Base-by-base conservation (phyloP, 148 eudicot genomes). In the Chenopodium berlandieri region DNA sequence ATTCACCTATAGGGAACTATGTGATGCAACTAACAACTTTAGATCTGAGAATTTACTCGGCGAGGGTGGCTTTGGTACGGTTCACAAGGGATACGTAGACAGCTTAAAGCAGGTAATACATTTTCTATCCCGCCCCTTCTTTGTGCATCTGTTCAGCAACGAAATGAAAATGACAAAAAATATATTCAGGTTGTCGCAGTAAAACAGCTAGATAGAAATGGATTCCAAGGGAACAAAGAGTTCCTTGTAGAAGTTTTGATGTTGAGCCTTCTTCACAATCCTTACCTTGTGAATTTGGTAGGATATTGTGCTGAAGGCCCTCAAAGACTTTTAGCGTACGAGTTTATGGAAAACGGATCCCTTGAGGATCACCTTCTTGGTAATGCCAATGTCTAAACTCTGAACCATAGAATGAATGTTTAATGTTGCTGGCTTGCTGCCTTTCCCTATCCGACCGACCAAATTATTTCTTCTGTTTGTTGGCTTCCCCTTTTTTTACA, bases 11-110 rank as follows among this genome's bases (percentile, higher is more conserved):
- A 47, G 46, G 0, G 99, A 96, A 73, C 84, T 96, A 48, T 77
- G 77, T 56, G 75, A 32, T 71, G 93, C 90, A 70, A 96, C 99
- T 27, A 74, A 89, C 2, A 85, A 94, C 82, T 96, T 96, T 85
- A 78, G 81, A 16, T 40, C 83, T 31, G 84, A 87, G 0, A 82
- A 65, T 80, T 84, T 94, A 83, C 73, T 94, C 9, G 99, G 99
- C 67, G 98, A 96, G 85, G 99, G 99, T 40, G 99, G 99, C n/a
- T 96, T 96, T 67, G 99, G 99, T 14, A 88, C 89, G 77, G 99
- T 96, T 77, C 92, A 96, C 92, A 92, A 85, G 88, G 98, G 90
- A 68, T 82, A 78, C 79, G 9, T 94, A 23, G 69, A 89, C 48
- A 79, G 46, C 82, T 81, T 78, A 79, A 79, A 90, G 23, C 88